Conservation (phyloP, 2,329 filamentous ascomycete species). For the Paecilomyces fulvus region DNA sequence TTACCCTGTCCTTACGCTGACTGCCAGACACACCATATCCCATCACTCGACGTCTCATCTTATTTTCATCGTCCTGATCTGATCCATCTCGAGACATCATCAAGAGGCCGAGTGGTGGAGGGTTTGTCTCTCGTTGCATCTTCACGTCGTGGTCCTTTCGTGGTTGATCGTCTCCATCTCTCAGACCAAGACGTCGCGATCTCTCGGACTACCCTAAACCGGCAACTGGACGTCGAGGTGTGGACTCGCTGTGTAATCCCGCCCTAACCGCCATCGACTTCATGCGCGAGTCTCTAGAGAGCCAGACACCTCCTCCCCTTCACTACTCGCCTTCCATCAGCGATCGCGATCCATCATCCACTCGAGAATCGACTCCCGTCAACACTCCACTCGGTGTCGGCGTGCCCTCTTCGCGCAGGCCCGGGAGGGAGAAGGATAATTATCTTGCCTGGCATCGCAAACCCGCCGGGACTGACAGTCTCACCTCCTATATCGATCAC, state of each 20-base stretch:
- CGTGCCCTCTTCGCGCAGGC: constrained; percentile 34
- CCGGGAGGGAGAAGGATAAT: constrained; percentile 34
- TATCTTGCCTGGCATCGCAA: constrained; percentile 40
- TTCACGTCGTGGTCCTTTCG: not conserved
- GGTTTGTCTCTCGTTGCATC: not conserved
- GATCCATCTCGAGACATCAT: not conserved
- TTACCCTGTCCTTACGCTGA: not conserved
- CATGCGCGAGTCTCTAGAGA: constrained; percentile 48
- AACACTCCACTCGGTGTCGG: constrained; percentile 43
- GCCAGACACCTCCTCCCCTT: constrained; percentile 43
- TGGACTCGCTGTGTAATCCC: constrained; percentile 22
- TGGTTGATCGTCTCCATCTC: not conserved
- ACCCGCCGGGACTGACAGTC: constrained; percentile 21
- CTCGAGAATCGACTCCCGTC: constrained; percentile 40
- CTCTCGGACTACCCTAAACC: constrained; percentile 13
- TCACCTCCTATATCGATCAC: constrained; percentile 25
- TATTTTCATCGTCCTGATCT: not conserved
- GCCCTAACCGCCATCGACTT: constrained; percentile 27
- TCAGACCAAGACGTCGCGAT: constrained; percentile 1
- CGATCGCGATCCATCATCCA: constrained; percentile 42
- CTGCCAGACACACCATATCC: constrained; percentile 1
- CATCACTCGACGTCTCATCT: not conserved
- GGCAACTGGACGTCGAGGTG: constrained; percentile 29
- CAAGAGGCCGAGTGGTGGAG: not conserved
- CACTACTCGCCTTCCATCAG: constrained; percentile 43